These are phyloP conservation scores for Solanum habrochaites DNA, from an alignment of 257 asterid genomes.

Conservation along the genomic window DNA sequence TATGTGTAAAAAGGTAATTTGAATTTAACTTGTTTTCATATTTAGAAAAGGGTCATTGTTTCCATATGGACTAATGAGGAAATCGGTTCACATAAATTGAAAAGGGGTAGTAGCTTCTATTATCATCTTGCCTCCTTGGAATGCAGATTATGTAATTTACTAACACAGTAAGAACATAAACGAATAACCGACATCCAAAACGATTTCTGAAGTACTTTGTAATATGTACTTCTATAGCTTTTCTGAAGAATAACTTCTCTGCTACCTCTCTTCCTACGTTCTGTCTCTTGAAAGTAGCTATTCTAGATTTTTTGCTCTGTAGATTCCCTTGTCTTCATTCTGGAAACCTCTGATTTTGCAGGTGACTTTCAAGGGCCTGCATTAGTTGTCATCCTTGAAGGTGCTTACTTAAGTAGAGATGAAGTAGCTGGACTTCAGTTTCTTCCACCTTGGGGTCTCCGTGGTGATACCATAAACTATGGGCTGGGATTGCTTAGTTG, in stretches of 20 bases:
- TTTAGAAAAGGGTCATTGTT: neutral
- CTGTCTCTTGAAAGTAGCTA: neutral
- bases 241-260: neutral
- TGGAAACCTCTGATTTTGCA: conserved; percentile 21
- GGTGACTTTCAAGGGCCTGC: conserved; percentile 99
- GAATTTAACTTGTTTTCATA: neutral
- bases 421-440: conserved; percentile 82
- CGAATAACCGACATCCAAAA: neutral
- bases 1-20: neutral
- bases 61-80: neutral
- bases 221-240: neutral
- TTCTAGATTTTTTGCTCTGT: neutral
- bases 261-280: neutral
- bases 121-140: neutral
- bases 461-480: conserved; percentile 77
- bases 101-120: neutral
- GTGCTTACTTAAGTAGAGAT: conserved; percentile 79
- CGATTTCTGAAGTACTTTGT: neutral
- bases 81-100: neutral
- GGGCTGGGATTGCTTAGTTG: conserved; percentile 93
- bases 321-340: neutral
- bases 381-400: conserved; percentile 73
- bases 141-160: neutral
- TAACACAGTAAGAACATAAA: neutral
- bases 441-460: conserved; percentile 93